Evolutionary conservation across 1,284 basidiomycete genomes (phyloP), one percentile per base, ranked within the genome.

Genomic region (Coriolopsis trogii): DNA sequence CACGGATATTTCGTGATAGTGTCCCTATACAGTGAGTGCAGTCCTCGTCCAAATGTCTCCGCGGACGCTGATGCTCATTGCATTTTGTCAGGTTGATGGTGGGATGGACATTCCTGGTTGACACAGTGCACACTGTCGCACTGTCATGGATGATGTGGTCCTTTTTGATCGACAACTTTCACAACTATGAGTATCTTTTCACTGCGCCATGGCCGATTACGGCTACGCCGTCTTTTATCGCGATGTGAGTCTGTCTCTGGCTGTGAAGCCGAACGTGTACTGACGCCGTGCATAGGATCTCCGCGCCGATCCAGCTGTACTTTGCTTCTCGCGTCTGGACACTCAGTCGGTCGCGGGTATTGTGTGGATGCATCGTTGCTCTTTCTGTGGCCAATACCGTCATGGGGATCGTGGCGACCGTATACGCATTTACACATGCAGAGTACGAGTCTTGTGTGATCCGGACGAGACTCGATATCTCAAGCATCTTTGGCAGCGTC

Each of bases 231-330:
- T 62, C 68, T 23, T 65, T 71, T 42, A 66, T 58, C 28, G 43
- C 51, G 29, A 3, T 58, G 59, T 24, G 20, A 62, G 62, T 67
- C 46, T 1, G 58, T 25, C 18, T 30, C 24, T 25, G 12, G 8
- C 9, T 25, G 15, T 7, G 12, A n/a, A 25, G 13, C 38, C 10
- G 18, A 30, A 20, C 24, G 23, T 25, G 16, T 12, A n/a, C 28
- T 2, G 10, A n/a, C 39, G 5, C 9, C 23, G 7, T 38, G 2
- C 34, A 23, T 24, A 72, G 70, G 21, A 67, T 68, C 2, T 67
- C 70, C 6, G 65, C 64, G 16, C 70, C 70, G 4, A 69, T 70
- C 15, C 68, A 72, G 53, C 46, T 67, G 15, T 71, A 67, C 51
- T 65, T 72, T 36, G 65, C 67, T 2, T 67, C 62, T 63, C 65